Percentiles rank a stretch among this genome's conserved stretches.
Evolutionary conservation across 768 basidiomycete genomes (phyloP).

Genomic region (Lentinus tigrinus): DNA sequence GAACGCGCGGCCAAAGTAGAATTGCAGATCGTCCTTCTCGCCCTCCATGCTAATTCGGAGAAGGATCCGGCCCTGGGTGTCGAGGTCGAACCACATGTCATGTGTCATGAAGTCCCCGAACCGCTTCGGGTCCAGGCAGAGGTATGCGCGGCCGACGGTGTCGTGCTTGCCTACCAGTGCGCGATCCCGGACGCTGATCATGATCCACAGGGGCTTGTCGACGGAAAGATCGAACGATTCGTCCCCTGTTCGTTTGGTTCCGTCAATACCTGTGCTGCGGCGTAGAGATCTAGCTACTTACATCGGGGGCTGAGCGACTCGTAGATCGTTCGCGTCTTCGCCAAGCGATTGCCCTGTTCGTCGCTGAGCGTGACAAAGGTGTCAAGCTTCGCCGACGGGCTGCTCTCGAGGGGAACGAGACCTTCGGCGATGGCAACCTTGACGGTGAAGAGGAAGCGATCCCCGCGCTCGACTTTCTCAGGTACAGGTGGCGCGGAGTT

Average conservation of each 20-base stretch:
- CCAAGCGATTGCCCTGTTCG: conserved; percentile 82
- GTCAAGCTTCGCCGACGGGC: conserved; percentile 78
- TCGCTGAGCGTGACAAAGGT: conserved; percentile 95
- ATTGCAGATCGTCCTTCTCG: conserved; percentile 96
- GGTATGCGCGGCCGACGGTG: conserved; percentile 85
- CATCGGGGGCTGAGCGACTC: conserved; percentile 89
- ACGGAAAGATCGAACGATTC: conserved; percentile 96
- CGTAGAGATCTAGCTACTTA: conserved; percentile 37
- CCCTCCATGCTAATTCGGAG: conserved; percentile 97
- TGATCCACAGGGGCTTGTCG: conserved; percentile 92
- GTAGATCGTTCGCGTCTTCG: conserved; percentile 95
- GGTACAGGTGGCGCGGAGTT: conserved; percentile 66
- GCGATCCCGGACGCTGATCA: conserved; percentile 92
- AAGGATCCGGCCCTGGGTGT: conserved; percentile 80
- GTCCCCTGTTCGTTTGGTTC: conserved; percentile 62
- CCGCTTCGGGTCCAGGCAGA: conserved; percentile 86
- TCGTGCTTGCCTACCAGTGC: conserved; percentile 91
- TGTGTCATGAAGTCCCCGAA: conserved; percentile 89
- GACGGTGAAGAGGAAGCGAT: conserved; percentile 83
- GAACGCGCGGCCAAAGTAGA: conserved; percentile 96
- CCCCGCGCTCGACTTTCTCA: conserved; percentile 59
- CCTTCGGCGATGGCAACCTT: conserved; percentile 92
- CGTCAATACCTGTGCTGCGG: too few species aligned
- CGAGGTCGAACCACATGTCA: conserved; percentile 90
- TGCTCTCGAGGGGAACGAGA: conserved; percentile 73